These are phyloP conservation scores for Carallia pectinifolia DNA, from an alignment of 345 rosid species.

Conservation along the genomic window DNA sequence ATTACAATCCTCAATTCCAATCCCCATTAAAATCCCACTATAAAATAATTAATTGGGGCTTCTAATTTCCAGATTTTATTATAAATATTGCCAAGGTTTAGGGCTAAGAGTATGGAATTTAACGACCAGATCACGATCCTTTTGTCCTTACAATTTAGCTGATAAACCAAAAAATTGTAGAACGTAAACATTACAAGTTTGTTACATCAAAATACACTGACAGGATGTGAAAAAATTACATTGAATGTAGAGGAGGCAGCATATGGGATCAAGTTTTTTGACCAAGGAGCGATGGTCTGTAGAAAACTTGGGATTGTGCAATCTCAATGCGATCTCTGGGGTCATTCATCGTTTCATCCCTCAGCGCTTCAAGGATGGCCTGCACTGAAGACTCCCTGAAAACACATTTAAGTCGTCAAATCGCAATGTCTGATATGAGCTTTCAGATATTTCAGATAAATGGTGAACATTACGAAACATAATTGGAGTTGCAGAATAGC, in stretches of 20 bases:
- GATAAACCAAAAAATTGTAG: neutral
- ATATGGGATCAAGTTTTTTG: constrained; percentile 22
- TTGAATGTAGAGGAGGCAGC: neutral
- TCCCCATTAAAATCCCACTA: too few relatives aligned
- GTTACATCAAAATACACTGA: neutral
- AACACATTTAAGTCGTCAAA: constrained; percentile 9
- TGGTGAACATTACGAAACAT: neutral
- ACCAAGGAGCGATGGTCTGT: constrained; percentile 26
- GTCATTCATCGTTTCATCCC: constrained; percentile 33
- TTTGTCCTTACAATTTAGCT: constrained; percentile 4
- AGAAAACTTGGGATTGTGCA: constrained; percentile 25
- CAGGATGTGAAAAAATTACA: neutral
- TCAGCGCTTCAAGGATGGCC: constrained; percentile 33
- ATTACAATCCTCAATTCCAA: too few relatives aligned
- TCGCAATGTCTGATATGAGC: neutral
- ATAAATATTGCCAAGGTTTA: too few relatives aligned
- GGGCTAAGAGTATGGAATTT: too few relatives aligned
- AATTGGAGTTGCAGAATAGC: neutral
- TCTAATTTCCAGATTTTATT: too few relatives aligned
- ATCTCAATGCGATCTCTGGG: constrained; percentile 34
- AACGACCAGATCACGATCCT: neutral
- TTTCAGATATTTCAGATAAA: neutral
- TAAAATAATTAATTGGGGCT: too few relatives aligned
- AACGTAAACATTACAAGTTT: neutral
- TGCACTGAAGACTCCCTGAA: constrained; percentile 26